Evolutionary conservation across 805 yeast species (phyloP), one percentile per base, ranked within the genome.

Genomic region (Metschnikowia proteae): DNA sequence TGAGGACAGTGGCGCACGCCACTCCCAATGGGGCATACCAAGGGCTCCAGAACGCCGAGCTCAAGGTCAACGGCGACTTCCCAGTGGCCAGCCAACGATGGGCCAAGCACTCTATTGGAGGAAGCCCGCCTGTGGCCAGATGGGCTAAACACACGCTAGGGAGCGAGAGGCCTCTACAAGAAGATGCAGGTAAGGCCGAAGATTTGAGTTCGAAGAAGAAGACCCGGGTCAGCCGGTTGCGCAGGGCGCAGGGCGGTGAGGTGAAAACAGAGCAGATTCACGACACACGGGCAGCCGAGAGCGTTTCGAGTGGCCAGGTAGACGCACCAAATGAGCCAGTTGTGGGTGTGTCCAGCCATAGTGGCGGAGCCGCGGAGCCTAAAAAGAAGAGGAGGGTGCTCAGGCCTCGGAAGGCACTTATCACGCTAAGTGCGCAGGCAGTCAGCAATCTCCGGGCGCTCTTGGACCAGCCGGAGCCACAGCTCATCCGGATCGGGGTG

Each of bases 401-500:
- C 50, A 81, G 82, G 61, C 97, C 98, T 4, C 78, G 96, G 55
- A 94, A 88, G 69, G 96, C 97, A 1, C 84, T 92, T 43, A 88
- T 94, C 41, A 80, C 95, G 4, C 74, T 94, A 45, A 78, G 92
- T 0, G 81, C 87, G 2, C 79, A 75, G 44, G 99, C 99, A 1
- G 70, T 88, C 1, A 64, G 66, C 4, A 98, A 94, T 67, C 70
- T 94, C 50, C 71, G 73, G 48, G 78, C 75, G 0, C 72, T 94
- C 26, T 70, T 86, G 54, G 80, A 84, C 46, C 86, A 83, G 55
- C 98, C 98, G 4, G 82, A 82, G 40, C 98, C 98, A 9, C 82
- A 92, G 69, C 75, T 89, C 60, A 88, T 94, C 42, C 79, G 97
- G 59, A 84, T 94, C 10, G 96, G 97, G 11, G 98, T 95, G n/a